Conservation (phyloP, 352 stramenopile genomes). For the Plasmopara halstedii region DNA sequence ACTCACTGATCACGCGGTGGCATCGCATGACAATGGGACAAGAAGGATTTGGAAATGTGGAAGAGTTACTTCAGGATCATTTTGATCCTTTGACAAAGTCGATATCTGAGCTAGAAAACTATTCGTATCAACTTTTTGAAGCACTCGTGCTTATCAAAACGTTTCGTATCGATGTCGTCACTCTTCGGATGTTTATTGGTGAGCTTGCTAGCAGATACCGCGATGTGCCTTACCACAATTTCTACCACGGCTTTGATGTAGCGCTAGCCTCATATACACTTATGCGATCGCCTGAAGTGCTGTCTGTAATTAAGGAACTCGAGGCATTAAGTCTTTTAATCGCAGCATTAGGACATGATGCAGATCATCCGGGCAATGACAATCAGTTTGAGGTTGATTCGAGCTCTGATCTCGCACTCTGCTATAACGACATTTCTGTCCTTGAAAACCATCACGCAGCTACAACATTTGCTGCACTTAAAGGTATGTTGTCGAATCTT, state of each 20-base stretch:
- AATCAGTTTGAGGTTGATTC: slow-evolving; percentile 87
- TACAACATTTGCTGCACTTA: slow-evolving; percentile 63
- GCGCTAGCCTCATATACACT: slow-evolving; percentile 56
- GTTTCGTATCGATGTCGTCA: slow-evolving; percentile 50
- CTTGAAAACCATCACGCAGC: slow-evolving; percentile 84
- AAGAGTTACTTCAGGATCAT: slow-evolving; percentile 42
- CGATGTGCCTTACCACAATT: slow-evolving; percentile 78
- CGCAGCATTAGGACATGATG: slow-evolving; percentile 77
- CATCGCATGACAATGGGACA: slow-evolving; percentile 43
- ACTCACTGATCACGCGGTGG: slow-evolving; percentile 59
- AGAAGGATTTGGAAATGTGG: slow-evolving; percentile 13
- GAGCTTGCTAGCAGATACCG: slow-evolving; percentile 52
- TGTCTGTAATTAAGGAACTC: slow-evolving; percentile 63
- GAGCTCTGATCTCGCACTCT: slow-evolving; percentile 63
- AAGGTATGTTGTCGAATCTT: slow-evolving; percentile 21
- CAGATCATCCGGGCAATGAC: slow-evolving; percentile 84
- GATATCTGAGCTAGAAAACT: slow-evolving; percentile 44
- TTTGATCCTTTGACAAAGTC: slow-evolving; percentile 64
- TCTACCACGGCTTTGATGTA: slow-evolving; percentile 81
- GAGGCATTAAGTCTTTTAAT: slow-evolving; percentile 74
- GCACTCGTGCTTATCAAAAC: slow-evolving; percentile 49
- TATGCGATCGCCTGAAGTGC: slow-evolving; percentile 40
- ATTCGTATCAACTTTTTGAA: slow-evolving; percentile 57
- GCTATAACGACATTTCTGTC: slow-evolving; percentile 88
- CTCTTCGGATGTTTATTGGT: slow-evolving; percentile 46